Evolutionary conservation across 2,329 filamentous ascomycete genomes (phyloP).

Genomic region (Emergomyces orientalis): DNA sequence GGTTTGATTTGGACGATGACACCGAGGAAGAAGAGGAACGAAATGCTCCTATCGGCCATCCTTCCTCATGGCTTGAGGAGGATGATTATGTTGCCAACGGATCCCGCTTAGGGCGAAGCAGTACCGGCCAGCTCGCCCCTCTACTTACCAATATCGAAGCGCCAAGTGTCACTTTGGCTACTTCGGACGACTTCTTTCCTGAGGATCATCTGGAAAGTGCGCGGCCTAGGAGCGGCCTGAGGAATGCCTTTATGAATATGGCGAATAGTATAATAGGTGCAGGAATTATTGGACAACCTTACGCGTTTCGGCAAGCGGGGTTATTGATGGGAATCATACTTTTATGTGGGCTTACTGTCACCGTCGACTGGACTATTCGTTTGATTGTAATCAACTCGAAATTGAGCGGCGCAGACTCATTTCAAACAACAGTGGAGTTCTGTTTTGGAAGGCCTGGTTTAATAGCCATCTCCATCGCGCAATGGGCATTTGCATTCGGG

Average conservation of each 20-base stretch:
- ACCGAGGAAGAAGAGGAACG: constrained; percentile 23
- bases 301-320: constrained; percentile 89
- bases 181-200: constrained; percentile 46
- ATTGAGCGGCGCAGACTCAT: constrained; percentile 83
- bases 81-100: constrained; percentile 50
- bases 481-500: constrained; percentile 98
- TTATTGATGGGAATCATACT: constrained; percentile 70
- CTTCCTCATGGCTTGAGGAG: constrained; percentile 43
- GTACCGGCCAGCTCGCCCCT: constrained; percentile 49
- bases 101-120: constrained; percentile 29
- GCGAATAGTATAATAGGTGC: constrained; percentile 91
- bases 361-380: constrained; percentile 95
- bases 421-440: constrained; percentile 90
- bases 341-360: constrained; percentile 67
- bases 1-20: constrained; percentile 52
- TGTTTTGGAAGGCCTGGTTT: constrained; percentile 86
- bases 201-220: constrained; percentile 52
- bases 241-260: constrained; percentile 98
- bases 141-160: constrained; percentile 76
- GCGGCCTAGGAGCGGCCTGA: constrained; percentile 74
- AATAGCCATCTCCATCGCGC: constrained; percentile 80
- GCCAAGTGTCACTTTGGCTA: constrained; percentile 65
- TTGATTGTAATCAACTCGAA: constrained; percentile 97
- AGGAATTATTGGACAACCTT: constrained; percentile 74
- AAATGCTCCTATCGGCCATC: constrained; percentile 24